A percentile compares a stretch with the other conserved stretches of the same genome.
Evolutionary conservation across 805 yeast genomes (phyloP).

Genomic region (Nakazawaea pomicola): DNA sequence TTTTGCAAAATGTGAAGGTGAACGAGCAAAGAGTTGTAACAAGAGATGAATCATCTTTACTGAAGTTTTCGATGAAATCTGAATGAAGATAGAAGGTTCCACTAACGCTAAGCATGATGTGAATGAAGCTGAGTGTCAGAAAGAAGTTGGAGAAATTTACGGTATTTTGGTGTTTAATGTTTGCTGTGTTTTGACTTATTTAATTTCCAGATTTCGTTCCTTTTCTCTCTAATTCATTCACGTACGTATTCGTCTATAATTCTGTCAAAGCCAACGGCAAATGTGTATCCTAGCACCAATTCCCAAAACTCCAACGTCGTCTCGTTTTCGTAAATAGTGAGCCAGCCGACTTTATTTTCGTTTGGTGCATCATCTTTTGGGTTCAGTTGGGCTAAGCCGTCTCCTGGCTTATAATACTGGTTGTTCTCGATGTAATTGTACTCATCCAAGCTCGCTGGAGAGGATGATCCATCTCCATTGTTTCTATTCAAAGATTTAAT

Average conservation of each 20-base stretch:
- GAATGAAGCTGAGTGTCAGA: too few species aligned
- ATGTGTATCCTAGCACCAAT: slow-evolving; percentile 44
- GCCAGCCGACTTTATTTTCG: slow-evolving; percentile 59
- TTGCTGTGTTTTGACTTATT: too few species aligned
- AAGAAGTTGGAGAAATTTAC: too few species aligned
- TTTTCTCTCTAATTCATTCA: not conserved
- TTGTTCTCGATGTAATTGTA: slow-evolving; percentile 14
- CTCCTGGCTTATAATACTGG: slow-evolving; percentile 42
- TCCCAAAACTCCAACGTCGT: slow-evolving; percentile 46
- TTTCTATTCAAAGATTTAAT: slow-evolving; percentile 20
- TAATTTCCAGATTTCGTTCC: not conserved
- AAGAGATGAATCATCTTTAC: too few species aligned
- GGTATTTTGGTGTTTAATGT: too few species aligned
- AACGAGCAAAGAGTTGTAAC: too few species aligned
- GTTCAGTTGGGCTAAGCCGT: slow-evolving; percentile 44
- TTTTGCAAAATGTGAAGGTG: too few species aligned
- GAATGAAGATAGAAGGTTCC: too few species aligned
- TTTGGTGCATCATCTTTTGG: slow-evolving; percentile 61
- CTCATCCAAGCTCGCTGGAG: slow-evolving; percentile 3
- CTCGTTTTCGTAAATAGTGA: slow-evolving; percentile 50
- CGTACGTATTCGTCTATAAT: slow-evolving; percentile 21
- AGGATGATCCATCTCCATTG: not conserved
- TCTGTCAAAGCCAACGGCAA: slow-evolving; percentile 44
- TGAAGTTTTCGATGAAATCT: too few species aligned
- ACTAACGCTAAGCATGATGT: too few species aligned